phyloP scores from a whole-genome alignment of 768 basidiomycete species.

The Ephemerocybe angulata region DNA sequence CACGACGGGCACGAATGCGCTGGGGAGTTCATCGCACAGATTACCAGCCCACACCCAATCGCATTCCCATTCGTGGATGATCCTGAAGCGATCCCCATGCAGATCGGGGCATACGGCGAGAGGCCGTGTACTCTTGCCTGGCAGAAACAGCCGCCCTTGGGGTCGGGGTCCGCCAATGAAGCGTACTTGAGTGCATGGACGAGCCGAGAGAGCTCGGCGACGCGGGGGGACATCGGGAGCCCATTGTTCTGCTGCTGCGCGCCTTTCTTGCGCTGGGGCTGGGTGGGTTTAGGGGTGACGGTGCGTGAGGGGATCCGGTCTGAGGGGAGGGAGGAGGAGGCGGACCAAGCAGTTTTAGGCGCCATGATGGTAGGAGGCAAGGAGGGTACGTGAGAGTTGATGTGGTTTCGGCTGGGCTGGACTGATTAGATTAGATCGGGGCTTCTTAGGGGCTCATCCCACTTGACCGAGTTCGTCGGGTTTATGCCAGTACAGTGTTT shows the following conservation, averaged over 20 bases:
- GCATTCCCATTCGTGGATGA: too few relatives aligned
- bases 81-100: too few relatives aligned
- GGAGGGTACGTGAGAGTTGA: too few relatives aligned
- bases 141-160: slow-evolving; percentile 68
- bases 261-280: slow-evolving; percentile 31
- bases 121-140: slow-evolving; percentile 57
- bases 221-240: slow-evolving; percentile 45
- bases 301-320: slow-evolving; percentile 44
- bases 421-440: too few relatives aligned
- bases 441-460: too few relatives aligned
- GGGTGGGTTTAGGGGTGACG: slow-evolving; percentile 19
- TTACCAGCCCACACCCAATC: slow-evolving; percentile 60
- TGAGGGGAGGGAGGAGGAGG: slow-evolving; percentile 45
- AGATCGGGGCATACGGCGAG: slow-evolving; percentile 55
- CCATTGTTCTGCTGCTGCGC: slow-evolving; percentile 27
- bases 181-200: slow-evolving; percentile 35
- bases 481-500: too few relatives aligned
- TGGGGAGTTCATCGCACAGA: slow-evolving; percentile 57
- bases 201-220: slow-evolving; percentile 46
- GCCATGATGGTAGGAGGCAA: too few relatives aligned
- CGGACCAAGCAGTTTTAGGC: background rate
- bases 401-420: too few relatives aligned
- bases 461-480: too few relatives aligned
- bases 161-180: slow-evolving; percentile 42
- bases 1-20: slow-evolving; percentile 56